phyloP scores from a whole-genome alignment of 176 grass and related monocot genomes.

The Juncus effusus region DNA sequence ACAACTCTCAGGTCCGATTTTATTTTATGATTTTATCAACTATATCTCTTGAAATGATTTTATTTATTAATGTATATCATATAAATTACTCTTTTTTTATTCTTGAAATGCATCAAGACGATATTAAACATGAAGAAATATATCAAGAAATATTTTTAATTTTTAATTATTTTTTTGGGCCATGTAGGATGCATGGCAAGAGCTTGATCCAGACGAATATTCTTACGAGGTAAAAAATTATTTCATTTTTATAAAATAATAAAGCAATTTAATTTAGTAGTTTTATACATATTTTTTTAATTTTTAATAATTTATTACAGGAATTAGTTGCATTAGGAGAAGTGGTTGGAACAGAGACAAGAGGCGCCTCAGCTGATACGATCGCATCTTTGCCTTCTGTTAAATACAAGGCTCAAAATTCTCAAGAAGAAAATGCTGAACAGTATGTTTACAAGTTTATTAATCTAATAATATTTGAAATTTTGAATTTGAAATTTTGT shows the following conservation, averaged over 20 bases:
- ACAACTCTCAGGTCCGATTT: conserved; percentile 56
- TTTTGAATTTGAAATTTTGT: not conserved
- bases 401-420: conserved; percentile 69
- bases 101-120: not conserved
- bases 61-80: not conserved
- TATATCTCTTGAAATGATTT: no score
- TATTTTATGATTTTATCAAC: no score
- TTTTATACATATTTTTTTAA: not conserved
- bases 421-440: conserved; percentile 75
- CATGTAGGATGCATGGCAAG: conserved; percentile 91
- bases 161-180: conserved; percentile 25
- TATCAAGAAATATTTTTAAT: conserved; percentile 4
- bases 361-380: conserved; percentile 80
- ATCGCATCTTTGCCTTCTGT: conserved; percentile 92
- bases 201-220: conserved; percentile 94
- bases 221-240: conserved; percentile 66
- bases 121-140: not conserved
- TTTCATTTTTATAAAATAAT: no score
- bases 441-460: conserved; percentile 61
- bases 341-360: conserved; percentile 83
- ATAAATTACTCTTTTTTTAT: not conserved
- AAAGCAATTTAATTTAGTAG: no score
- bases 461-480: conserved; percentile 9
- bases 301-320: conserved; percentile 41
- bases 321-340: conserved; percentile 94